A percentile compares a stretch with the other conserved stretches of the same genome.
phyloP scores from a whole-genome alignment of 805 yeast genomes.

The Metschnikowia orientalis region DNA sequence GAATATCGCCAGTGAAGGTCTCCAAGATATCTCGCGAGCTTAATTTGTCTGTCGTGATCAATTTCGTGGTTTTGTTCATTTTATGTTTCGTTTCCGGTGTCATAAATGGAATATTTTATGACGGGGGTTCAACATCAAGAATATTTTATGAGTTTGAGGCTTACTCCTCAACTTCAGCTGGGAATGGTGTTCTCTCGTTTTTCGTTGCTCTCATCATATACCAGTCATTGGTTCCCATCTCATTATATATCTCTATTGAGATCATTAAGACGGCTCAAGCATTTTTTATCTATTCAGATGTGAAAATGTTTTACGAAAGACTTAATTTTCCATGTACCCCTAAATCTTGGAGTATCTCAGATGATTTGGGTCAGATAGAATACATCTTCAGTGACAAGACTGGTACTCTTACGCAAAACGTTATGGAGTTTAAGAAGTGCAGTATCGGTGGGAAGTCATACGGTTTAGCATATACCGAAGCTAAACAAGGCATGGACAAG shows the following conservation, averaged over 20 bases:
- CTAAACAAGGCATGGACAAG: conserved; percentile 71
- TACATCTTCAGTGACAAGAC: conserved; percentile 82
- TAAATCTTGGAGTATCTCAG: conserved; percentile 80
- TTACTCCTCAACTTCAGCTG: conserved; percentile 54
- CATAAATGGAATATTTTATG: conserved; percentile 62
- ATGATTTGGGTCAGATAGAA: conserved; percentile 82
- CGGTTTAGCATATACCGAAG: conserved; percentile 82
- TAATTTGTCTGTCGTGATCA: conserved; percentile 60
- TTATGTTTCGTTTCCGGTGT: conserved; percentile 68
- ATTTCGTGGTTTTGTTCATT: conserved; percentile 57
- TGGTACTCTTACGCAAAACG: conserved; percentile 78
- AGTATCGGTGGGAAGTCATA: conserved; percentile 69
- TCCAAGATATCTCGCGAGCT: conserved; percentile 62
- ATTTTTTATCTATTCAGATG: conserved; percentile 72
- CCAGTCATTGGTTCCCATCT: conserved; percentile 78
- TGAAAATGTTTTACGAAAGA: conserved; percentile 60
- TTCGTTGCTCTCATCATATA: conserved; percentile 74
- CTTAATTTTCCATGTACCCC: conserved; percentile 82
- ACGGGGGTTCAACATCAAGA: conserved; percentile 41
- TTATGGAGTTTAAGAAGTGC: conserved; percentile 82
- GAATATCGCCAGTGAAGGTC: conserved; percentile 70
- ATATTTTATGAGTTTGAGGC: conserved; percentile 59
- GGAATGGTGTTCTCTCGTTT: conserved; percentile 65
- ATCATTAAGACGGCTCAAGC: conserved; percentile 81
- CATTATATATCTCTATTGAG: conserved; percentile 76